Evolutionary conservation across 2,329 filamentous ascomycete species (phyloP), one percentile per base, ranked within the genome.

Genomic region (Neonectria magnoliae): DNA sequence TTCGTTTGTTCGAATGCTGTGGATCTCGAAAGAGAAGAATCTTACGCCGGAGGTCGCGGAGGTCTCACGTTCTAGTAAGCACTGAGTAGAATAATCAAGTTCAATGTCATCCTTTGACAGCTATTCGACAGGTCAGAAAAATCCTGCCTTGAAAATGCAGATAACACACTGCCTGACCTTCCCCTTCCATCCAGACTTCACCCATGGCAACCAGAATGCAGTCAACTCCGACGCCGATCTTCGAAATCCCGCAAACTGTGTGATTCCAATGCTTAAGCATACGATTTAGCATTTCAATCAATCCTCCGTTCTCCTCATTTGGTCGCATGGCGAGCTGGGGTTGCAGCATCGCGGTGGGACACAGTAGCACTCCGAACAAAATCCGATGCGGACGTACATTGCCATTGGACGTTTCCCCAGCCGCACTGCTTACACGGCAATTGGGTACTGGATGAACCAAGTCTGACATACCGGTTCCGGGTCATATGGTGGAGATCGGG

Each of bases 201-300:
- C 38, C 18, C 36, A 22, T 29, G 27, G 16, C 36, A 41, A n/a
- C n/a, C 4, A 42, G 38, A 14, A 25, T 38, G 11, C 11, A 14
- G 22, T 25, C 13, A 25, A 18, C 14, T 52, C 27, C 38, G 8
- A 16, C 6, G 14, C 16, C 10, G 10, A 8, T 42, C 20, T 29
- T 9, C 47, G 48, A 62, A 57, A 57, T 62, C 38, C 53, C 60
- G 47, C 54, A 62, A 5, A 20, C n/a, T 29, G 45, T 48, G 22
- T 33, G 20, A 38, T 54, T 42, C n/a, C 18, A n/a, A 57, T 54
- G 47, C 60, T 42, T 18, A 44, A 33, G 36, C 47, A 38, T 51
- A 50, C 56, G 53, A 62, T 62, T 25, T 54, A 62, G 36, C 57
- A 38, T 53, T 50, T 47, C 47, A 52, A 25, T 29, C 11, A 14